A percentile compares a stretch with the other conserved stretches of the same genome.
Conservation (phyloP, 2,329 filamentous ascomycete genomes). For the Trichoderma sp. region DNA sequence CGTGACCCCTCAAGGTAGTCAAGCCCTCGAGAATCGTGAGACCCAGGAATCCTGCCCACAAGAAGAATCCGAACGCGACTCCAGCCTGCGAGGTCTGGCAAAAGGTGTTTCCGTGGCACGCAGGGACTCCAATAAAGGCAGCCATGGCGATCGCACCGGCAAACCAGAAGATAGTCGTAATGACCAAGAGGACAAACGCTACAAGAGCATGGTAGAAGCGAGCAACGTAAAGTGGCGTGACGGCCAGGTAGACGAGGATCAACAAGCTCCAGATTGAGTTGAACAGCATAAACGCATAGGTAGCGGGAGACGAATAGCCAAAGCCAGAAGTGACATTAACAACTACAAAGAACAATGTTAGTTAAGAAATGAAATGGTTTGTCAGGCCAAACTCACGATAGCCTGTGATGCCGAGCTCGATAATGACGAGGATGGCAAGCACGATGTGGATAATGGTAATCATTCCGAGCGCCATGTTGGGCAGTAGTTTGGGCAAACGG, state of each 20-base stretch:
- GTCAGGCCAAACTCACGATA: conserved; percentile 56
- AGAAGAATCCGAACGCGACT: conserved; percentile 64
- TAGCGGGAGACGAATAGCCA: conserved; percentile 45
- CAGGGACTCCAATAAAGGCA: conserved; percentile 57
- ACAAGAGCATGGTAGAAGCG: conserved; percentile 61
- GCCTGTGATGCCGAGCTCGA: conserved; percentile 71
- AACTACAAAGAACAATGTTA: conserved; percentile 11
- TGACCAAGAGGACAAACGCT: conserved; percentile 63
- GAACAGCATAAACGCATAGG: conserved; percentile 79
- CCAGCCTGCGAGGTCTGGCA: conserved; percentile 64
- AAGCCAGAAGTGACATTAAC: conserved; percentile 16
- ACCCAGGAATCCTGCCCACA: conserved; percentile 53
- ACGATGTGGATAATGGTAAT: conserved; percentile 63
- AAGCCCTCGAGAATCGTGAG: conserved; percentile 49
- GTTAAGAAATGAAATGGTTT: too few species aligned
- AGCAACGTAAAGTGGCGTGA: conserved; percentile 63
- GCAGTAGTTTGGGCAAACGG: neutral
- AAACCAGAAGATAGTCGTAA: conserved; percentile 90
- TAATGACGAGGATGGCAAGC: conserved; percentile 66
- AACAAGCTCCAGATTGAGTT: conserved; percentile 73
- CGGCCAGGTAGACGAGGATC: conserved; percentile 65
- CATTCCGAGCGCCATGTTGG: conserved; percentile 52
- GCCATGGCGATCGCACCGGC: conserved; percentile 78
- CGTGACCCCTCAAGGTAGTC: conserved; percentile 38
- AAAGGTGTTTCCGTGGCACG: conserved; percentile 49